Evolutionary conservation across 1,284 basidiomycete species (phyloP).

Genomic region (Ceratobasidium theobromae): DNA sequence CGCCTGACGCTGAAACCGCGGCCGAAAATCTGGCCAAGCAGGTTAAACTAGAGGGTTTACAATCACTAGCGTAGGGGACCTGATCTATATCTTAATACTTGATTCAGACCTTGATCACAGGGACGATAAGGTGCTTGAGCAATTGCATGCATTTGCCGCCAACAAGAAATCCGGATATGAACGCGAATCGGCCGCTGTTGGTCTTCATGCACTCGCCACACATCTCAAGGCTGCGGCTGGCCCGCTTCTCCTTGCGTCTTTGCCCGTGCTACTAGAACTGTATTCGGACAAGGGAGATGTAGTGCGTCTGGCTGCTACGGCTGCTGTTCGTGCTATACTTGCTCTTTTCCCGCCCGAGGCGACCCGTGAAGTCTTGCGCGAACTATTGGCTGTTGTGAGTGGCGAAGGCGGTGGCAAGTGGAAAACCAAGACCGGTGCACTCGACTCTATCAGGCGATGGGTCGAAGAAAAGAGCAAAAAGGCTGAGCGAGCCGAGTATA

Average conservation of each 20-base stretch:
- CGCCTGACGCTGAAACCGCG: conserved; percentile 79
- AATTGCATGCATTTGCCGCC: conserved; percentile 69
- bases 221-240: conserved; percentile 74
- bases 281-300: conserved; percentile 96
- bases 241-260: conserved; percentile 79
- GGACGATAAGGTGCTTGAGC: conserved; percentile 62
- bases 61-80: conserved; percentile 50
- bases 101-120: conserved; percentile 45
- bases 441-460: conserved; percentile 81
- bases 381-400: conserved; percentile 58
- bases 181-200: conserved; percentile 88
- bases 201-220: conserved; percentile 74
- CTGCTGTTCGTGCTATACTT: conserved; percentile 83
- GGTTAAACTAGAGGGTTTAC: conserved; percentile 62
- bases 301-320: conserved; percentile 77
- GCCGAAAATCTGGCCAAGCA: conserved; percentile 74
- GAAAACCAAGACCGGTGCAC: conserved; percentile 91
- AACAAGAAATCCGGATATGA: conserved; percentile 93
- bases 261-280: conserved; percentile 80
- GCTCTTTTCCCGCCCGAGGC: conserved; percentile 86
- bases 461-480: conserved; percentile 70
- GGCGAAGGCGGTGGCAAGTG: conserved; percentile 68
- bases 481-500: conserved; percentile 72
- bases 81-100: conserved; percentile 24
- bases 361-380: conserved; percentile 71